phyloP scores from a whole-genome alignment of 2,329 filamentous ascomycete genomes.

The Alternaria infectoria region DNA sequence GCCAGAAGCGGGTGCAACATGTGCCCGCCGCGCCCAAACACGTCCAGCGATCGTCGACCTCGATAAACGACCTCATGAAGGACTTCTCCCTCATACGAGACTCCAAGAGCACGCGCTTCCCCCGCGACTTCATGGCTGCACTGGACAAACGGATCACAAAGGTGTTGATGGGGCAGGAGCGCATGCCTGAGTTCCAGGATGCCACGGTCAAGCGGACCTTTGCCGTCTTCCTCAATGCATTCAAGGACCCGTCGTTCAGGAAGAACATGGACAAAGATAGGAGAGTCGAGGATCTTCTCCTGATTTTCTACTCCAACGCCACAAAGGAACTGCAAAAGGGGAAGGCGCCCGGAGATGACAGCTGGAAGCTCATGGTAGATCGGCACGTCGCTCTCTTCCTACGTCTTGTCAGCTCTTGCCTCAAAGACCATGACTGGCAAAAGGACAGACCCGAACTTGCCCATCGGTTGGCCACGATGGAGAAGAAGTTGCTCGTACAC shows the following conservation, averaged over 20 bases:
- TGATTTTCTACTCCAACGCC: constrained; percentile 96
- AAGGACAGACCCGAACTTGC: constrained; percentile 86
- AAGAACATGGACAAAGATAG: constrained; percentile 94
- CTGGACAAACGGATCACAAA: constrained; percentile 80
- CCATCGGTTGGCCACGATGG: constrained; percentile 76
- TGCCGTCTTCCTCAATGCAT: constrained; percentile 89
- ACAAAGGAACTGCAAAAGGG: constrained; percentile 87
- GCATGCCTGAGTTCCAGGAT: constrained; percentile 87
- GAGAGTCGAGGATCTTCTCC: constrained; percentile 86
- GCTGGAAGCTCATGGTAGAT: constrained; percentile 91
- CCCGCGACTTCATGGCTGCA: constrained; percentile 72
- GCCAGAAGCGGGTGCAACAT: constrained; percentile 88
- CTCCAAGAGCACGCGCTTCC: constrained; percentile 72
- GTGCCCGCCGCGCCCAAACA: constrained; percentile 66
- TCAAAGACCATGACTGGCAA: constrained; percentile 84
- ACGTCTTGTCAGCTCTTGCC: constrained; percentile 77
- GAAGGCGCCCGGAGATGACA: constrained; percentile 78
- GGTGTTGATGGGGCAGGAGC: constrained; percentile 81
- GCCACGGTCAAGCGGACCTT: constrained; percentile 91
- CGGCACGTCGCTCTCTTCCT: constrained; percentile 95
- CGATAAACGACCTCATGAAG: constrained; percentile 82
- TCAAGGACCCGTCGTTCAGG: constrained; percentile 86
- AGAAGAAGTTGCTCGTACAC: constrained; percentile 92
- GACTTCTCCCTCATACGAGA: constrained; percentile 76
- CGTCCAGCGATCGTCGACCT: constrained; percentile 72